These are phyloP conservation scores for Parachaetomium inaequale DNA, from an alignment of 495 filamentous ascomycete species.

Conservation along the genomic window DNA sequence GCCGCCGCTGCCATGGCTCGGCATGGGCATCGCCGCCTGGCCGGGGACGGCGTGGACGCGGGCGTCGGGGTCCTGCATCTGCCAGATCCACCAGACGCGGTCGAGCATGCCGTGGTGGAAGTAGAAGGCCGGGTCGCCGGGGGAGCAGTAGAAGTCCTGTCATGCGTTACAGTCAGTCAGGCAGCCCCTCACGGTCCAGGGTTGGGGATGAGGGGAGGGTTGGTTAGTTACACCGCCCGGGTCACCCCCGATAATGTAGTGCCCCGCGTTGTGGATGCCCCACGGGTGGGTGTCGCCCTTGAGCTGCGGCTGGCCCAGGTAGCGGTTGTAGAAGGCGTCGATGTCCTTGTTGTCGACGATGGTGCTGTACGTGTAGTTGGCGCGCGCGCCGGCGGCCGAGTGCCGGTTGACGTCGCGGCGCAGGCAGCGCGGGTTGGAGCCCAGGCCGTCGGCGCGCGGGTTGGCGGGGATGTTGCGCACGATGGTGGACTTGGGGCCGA, in stretches of 20 bases:
- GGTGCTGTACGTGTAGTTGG: constrained; percentile 37
- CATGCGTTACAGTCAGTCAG: not conserved
- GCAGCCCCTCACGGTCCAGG: not conserved
- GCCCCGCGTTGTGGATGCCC: constrained; percentile 60
- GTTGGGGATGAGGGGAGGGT: not conserved
- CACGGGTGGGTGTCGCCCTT: constrained; percentile 34
- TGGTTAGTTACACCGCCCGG: constrained; percentile 34
- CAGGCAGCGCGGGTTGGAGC: constrained; percentile 59
- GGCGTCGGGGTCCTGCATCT: constrained; percentile 42
- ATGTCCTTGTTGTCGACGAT: constrained; percentile 40
- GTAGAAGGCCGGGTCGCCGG: constrained; percentile 65
- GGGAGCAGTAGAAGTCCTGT: constrained; percentile 55
- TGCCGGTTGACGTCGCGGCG: constrained; percentile 52
- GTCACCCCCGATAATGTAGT: constrained; percentile 59
- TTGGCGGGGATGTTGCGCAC: constrained; percentile 13
- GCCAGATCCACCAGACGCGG: constrained; percentile 68
- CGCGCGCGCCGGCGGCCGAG: constrained; percentile 41
- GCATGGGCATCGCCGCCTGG: not conserved
- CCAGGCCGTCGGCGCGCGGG: constrained; percentile 26
- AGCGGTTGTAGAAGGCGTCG: constrained; percentile 48
- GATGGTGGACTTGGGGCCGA: constrained; percentile 45
- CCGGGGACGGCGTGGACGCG: constrained; percentile 28
- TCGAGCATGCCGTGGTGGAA: constrained; percentile 69
- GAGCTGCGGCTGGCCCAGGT: constrained; percentile 47
- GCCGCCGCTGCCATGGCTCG: not conserved